Evolutionary conservation across 2,329 filamentous ascomycete species (phyloP), one percentile per base, ranked within the genome.

Genomic region (Cercospora zeae-maydis): DNA sequence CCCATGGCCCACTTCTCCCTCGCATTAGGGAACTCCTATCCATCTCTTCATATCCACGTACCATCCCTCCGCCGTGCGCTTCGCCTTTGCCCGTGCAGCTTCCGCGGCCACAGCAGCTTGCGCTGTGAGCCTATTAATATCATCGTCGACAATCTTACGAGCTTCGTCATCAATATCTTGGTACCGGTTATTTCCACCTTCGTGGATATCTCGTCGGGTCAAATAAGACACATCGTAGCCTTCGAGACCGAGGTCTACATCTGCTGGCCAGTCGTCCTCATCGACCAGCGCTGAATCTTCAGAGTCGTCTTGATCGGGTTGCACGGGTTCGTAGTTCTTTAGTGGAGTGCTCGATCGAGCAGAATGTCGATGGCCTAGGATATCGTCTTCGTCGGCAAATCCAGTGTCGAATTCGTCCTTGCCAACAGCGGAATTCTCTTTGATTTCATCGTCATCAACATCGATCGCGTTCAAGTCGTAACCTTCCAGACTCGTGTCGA

Each of bases 401-500:
- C 39, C 39, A 21, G 39, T 21, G 7, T 10, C 21, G 13, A 24
- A 45, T 16, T 45, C 39, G 10, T 16, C 7, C 16, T 10, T 45
- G 19, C 5, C 39, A 27, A 27, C 39, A 45, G 39, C 10, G 19
- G 11, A 24, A 8, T 24, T 21, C 13, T 19, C 4, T 45, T 19
- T 31, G 7, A 27, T 21, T 14, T 57, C 37, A 10, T 56, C 55
- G 36, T 63, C 47, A 51, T 57, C 56, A n/a, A 45, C 27, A 30
- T 36, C 52, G 24, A 59, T 16, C 42, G 51, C 16, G 36, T 55
- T 49, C 13, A 57, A 34, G 14, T 63, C 62, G 27, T 63, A 63
- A 16, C 62, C 62, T 8, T 63, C 52, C 10, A 63, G 58, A 19
- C 51, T 57, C 3, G 53, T 53, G 34, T 63, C 62, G 21, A 63